Conservation (phyloP, 352 stramenopile genomes). For the Pythium sukuiense region DNA sequence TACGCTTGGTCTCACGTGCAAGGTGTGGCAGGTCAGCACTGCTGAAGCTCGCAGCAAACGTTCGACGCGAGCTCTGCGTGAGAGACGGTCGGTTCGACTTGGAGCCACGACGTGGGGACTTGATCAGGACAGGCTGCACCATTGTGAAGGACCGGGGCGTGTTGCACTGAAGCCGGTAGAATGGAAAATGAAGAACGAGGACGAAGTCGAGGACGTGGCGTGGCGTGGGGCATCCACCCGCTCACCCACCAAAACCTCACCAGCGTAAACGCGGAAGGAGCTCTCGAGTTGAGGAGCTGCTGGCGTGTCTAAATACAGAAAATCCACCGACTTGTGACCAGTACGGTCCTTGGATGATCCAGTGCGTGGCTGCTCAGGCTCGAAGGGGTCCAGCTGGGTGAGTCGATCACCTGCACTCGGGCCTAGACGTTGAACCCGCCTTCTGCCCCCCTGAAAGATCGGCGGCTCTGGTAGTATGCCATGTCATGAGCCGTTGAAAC, state of each 20-base stretch:
- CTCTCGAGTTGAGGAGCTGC: neutral
- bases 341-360: neutral
- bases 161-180: neutral
- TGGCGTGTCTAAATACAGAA: constrained; percentile 1
- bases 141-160: neutral
- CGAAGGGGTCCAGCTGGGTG: neutral
- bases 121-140: neutral
- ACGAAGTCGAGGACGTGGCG: neutral
- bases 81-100: neutral
- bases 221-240: no score
- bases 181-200: neutral
- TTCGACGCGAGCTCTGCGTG: neutral
- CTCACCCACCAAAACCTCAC: neutral
- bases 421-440: neutral
- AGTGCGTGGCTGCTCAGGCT: neutral
- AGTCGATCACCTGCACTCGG: neutral
- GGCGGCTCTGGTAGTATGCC: neutral
- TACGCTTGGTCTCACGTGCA: constrained; percentile 16
- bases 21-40: constrained; percentile 7
- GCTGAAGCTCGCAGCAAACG: constrained; percentile 7
- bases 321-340: neutral
- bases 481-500: neutral
- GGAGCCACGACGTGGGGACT: constrained; percentile 3
- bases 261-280: neutral
- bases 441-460: neutral